Base-by-base conservation (phyloP, 257 asterid genomes). In the Nicotiana benthamiana region DNA sequence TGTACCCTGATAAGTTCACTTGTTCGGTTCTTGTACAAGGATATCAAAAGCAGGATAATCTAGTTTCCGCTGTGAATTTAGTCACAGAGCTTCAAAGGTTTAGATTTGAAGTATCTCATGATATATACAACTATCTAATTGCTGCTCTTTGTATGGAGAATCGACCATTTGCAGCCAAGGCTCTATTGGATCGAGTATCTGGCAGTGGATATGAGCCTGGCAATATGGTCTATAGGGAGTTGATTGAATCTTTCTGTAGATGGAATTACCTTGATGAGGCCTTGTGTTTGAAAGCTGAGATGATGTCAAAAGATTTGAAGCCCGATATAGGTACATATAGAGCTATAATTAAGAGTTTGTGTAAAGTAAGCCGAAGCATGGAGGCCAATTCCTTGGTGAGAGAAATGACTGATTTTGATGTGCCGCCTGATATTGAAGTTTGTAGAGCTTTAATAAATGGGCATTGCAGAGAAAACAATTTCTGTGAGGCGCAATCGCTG, bases 131-230 rank as follows among this genome's bases (percentile, higher is more conserved):
- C 84, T 87, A 87, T 80, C 83, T 95, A 82, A 84, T 92, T 26
- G 59, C 89, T 83, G 89, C 93, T 81, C 82, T 93, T 40, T 93
- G 94, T 74, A 86, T 83, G 67, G 96, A 95, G 54, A 89, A 88
- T 80, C 81, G 95, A 48, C 98, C 99, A 66, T 92, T 90, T 90
- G 97, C 97, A 10, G 97, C 99, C 28, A 93, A 87, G 86, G 89
- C 89, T 67, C 87, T 95, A 51, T 48, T 88, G 80, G 91, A 90
- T 18, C 89, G 87, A 87, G 87, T 91, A 82, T 68, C 85, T 56
- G 66, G 68, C 76, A 79, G 86, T 30, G 89, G 87, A 79, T 85
- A 79, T 83, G 83, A 80, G 83, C 91, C 89, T 22, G 81, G 82
- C 57, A 87, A 77, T 77, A 92, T 87, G 67, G 85, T 87, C 32